These are phyloP conservation scores for Pistacia vera DNA, from an alignment of 345 rosid species.

Conservation along the genomic window DNA sequence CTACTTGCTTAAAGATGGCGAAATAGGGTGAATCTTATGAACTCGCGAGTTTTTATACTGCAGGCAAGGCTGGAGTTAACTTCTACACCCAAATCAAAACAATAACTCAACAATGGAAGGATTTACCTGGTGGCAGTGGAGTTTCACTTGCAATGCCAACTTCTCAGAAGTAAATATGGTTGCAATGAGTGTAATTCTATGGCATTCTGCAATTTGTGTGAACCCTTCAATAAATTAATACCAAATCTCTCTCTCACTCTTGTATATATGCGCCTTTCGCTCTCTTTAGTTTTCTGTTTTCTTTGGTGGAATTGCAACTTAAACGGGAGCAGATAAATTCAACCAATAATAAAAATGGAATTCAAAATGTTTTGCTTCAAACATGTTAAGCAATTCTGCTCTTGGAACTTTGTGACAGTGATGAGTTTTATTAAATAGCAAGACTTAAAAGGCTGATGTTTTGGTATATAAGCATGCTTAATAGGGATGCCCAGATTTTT, in stretches of 20 bases:
- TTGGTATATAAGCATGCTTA: no score
- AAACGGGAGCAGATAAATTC: background rate
- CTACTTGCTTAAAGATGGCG: background rate
- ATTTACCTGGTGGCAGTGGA: slow-evolving; percentile 61
- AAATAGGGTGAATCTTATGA: background rate
- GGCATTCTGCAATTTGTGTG: slow-evolving; percentile 3
- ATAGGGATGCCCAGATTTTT: background rate
- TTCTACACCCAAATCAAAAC: slow-evolving; percentile 94
- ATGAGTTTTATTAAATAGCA: no score
- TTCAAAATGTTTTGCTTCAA: background rate
- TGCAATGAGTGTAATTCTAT: background rate
- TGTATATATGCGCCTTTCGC: background rate
- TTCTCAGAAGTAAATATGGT: slow-evolving; percentile 58
- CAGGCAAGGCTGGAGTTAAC: slow-evolving; percentile 97
- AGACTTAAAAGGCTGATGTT: no score
- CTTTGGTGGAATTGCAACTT: background rate
- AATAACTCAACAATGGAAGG: slow-evolving; percentile 97
- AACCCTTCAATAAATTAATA: slow-evolving; percentile 4
- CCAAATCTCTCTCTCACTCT: background rate
- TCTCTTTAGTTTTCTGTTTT: background rate
- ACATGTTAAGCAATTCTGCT: background rate
- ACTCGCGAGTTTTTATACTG: slow-evolving; percentile 6
- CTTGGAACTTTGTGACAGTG: no score
- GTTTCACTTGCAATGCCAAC: slow-evolving; percentile 99
- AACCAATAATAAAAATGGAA: background rate